A percentile compares a stretch with the other conserved stretches of the same genome.
Conservation (phyloP, 192 early-diverging fungal genomes). For the Coemansia guatemalensis region DNA sequence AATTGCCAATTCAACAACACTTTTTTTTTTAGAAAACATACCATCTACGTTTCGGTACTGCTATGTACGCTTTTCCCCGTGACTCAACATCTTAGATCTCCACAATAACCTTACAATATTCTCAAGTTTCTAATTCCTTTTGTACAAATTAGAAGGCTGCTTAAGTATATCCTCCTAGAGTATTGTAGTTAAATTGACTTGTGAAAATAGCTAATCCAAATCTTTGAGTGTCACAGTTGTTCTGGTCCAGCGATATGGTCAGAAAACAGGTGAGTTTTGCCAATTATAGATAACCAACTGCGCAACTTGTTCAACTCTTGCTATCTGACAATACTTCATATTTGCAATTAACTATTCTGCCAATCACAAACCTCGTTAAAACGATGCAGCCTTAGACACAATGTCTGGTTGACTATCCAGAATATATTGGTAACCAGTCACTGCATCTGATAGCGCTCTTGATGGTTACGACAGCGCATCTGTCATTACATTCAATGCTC, state of each 20-base stretch:
- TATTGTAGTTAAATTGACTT: no score
- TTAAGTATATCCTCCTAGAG: no score
- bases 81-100: no score
- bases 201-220: no score
- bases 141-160: no score
- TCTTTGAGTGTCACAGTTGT: no score
- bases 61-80: background rate
- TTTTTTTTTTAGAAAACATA: background rate
- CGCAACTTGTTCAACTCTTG: background rate
- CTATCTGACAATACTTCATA: background rate
- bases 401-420: background rate
- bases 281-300: background rate
- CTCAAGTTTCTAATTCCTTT: no score
- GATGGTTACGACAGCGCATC: background rate
- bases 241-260: no score
- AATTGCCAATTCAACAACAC: background rate
- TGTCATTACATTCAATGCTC: background rate
- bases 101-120: no score
- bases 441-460: background rate
- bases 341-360: background rate
- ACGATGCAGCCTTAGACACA: background rate
- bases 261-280: no score
- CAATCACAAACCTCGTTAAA: background rate
- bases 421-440: background rate
- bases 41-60: background rate